Base-by-base conservation (phyloP, 805 yeast species). In the Nakazawaea ernobii region DNA sequence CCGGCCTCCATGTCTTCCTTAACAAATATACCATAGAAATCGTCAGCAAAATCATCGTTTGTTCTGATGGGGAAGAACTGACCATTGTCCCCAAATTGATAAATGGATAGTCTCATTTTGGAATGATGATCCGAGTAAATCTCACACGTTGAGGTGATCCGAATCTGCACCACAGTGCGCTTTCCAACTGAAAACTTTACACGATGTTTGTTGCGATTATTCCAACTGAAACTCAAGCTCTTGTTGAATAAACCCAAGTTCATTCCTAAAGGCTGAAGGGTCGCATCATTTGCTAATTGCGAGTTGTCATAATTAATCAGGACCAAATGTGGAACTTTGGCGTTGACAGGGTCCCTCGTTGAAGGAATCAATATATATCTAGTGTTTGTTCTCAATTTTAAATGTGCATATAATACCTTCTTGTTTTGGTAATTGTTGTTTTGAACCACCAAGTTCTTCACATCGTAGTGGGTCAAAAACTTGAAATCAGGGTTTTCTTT, bases 341-440 rank as follows among this genome's bases (percentile, higher is more conserved):
- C 62, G 4, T 59, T 59, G 10, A 29, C 35, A 1, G 67, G 58
- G 4, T 68, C 69, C 53, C 67, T 75, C 0, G 78, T 69, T 1
- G 85, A 79, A 2, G 70, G 57, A 1, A 82, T 62, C 0, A 76
- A 52, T 26, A 73, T 65, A 53, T 79, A 82, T 13, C 54, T 53
- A 2, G 73, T 74, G 0, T 67, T 64, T 1, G 62, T 48, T 17
- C 51, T 49, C 8, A 68, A 40, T 11, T 50, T 51, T 13, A 71
- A 35, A 0, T 57, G 40, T 1, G 48, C 43, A 5, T 63, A 43
- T 1, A 60, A 30, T 4, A 54, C 50, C 27, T 55, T 61, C 2
- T 60, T 62, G 1, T 48, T 47, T 14, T 63, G 59, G 51, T 71
- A 73, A 33, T 65, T 66, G 35, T 67, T 69, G 44, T 63, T 60